Base-by-base conservation (phyloP, 1,284 basidiomycete genomes). In the Moesziomyces antarcticus region DNA sequence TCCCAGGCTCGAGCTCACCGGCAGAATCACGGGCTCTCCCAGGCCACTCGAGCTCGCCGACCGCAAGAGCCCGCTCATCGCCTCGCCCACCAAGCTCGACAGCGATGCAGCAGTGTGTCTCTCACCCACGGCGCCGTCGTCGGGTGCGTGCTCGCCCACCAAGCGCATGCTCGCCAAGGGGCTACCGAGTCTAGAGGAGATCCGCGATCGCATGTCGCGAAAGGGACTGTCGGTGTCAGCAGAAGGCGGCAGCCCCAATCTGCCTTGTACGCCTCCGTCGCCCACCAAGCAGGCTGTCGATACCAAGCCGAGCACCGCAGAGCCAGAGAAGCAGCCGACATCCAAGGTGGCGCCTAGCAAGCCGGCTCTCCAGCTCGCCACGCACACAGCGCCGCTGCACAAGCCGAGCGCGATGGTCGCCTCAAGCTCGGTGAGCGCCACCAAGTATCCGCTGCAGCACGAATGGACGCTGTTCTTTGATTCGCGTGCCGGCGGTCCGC, bases 381-480 rank as follows among this genome's bases (percentile, higher is more conserved):
- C 13, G 35, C 44, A 55, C 22, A 20, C 8, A 35, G 3, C 27
- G 37, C 21, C 40, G 9, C 35, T 30, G 9, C 27, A 43, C 42
- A 25, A 58, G 51, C 35, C 44, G 45, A 30, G 49, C 40, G 13
- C 53, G 50, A 18, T 55, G 56, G 1, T 58, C 55, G 21, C 66
- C 62, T 1, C 41, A 61, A 8, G 47, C 67, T 7, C 61, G 56
- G 41, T 53, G 30, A 64, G 56, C 35, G 25, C 54, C 11, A 14
- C 57, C 13, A 40, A 47, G 5, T 92, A 93, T 81, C 93, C 93
- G 3, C 86, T 96, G 30, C 90, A 92, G 79, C 91, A 91, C 84
- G 82, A 89, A 58, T 96, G 93, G 93, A 94, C 92, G 5, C 87
- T 96, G 58, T 95, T 89, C 85, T 93, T 93, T 84, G 94, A 97